Base-by-base conservation (phyloP, 192 early-diverging fungal genomes). In the Tieghemiomyces parasiticus region DNA sequence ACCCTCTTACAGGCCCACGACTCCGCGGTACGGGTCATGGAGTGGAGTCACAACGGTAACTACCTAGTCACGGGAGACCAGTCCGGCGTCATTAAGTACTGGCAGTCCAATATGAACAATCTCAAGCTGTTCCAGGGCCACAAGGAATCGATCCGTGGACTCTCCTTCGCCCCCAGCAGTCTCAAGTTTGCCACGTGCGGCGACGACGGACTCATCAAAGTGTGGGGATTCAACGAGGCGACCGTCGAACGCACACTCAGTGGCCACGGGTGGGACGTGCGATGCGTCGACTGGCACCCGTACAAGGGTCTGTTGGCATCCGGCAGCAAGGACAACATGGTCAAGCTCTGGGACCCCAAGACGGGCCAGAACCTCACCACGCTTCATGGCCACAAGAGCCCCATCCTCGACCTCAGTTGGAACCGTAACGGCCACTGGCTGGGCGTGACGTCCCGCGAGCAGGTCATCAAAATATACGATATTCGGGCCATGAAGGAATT, bases 391-490 rank as follows among this genome's bases (percentile, higher is more conserved):
- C 92, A 97, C 68, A 93, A 95, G 64, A 94, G 94, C 67, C 84
- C 90, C 2, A 86, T 99, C 38, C 68, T 86, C n/a, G 80, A 80
- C 2, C 69, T 95, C 8, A 73, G 89, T 64, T 99, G 93, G 94
- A 99, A 99, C 68, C 81, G 80, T 45, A 99, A 99, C 73, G 96
- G 96, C 22, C 88, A 92, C 64, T 99, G 96, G 96, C 73, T 99
- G 2, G 80, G 87, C 2, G 93, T 87, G 16, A 90, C 88, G 0
- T 89, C 86, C 42, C 72, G 92, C 58, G 96, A 99, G 71, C 88
- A 92, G 60, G 65, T 91, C 35, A 72, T 99, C 32, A 88, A 93
- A 64, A 74, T 99, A 14, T 99, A 87, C 71, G 96, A 99, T 69
- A 89, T 99, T 28, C 75, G 96, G 9, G 90, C 82, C 46, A 87